Base-by-base conservation (phyloP, 768 basidiomycete genomes). In the Porphyrellus cyaneotinctus region DNA sequence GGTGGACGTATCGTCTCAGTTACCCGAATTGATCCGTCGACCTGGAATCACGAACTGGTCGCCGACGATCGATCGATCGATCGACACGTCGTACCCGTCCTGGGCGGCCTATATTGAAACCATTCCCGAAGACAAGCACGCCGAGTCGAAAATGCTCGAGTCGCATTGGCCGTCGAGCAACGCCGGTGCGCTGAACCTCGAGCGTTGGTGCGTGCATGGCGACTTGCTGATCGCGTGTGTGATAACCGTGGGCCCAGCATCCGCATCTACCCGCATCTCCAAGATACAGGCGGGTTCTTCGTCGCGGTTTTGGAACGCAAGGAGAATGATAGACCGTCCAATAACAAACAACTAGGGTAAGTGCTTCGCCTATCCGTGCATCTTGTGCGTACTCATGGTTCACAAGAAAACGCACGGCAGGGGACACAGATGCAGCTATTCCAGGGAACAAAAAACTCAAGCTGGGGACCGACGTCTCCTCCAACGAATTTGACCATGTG, bases 261-360 rank as follows among this genome's bases (percentile, higher is more conserved):
- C 68, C 81, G 97, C 35, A 82, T 98, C 57, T 90, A 95, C 64
- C 95, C 97, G 2, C 95, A 98, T 66, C 73, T 97, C 10, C 97
- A 98, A 70, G 90, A 99, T 64, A 91, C 94, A 0, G 97, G 97
- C 3, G 97, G 94, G 0, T 99, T 99, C 72, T 99, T 97, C 65
- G 84, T 99, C n/a, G 93, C 93, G 12, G 88, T 97, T 0, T 69
- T 97, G 32, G 79, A 87, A 64, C 81, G 77, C 63, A 80, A 72
- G 48, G 53, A n/a, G 26, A 28, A 28, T 28, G 5, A 28, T 30
- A 51, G 58, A 2, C 26, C 37, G 6, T 26, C 44, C 4, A 32
- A 45, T n/a, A 52, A 36, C 24, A 57, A 22, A 23, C 56, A 60
- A 5, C 43, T 49, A 42, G 47, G 52, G 68, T 69, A 48, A 49